Evolutionary conservation across 1,139 yeast species (phyloP), one percentile per base, ranked within the genome.

Genomic region (Saccharomycopsis phalli): DNA sequence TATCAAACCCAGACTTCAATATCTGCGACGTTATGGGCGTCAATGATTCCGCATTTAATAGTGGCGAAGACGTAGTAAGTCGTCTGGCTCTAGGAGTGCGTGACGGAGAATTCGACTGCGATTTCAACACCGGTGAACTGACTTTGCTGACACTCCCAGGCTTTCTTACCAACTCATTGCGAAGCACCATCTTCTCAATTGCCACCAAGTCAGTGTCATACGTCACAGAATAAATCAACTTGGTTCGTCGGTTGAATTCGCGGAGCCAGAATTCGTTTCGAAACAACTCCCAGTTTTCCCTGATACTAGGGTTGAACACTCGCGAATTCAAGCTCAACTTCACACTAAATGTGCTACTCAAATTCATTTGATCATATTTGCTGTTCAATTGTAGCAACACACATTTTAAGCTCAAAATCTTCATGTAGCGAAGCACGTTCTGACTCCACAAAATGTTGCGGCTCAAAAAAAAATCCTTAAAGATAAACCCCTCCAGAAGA

Each of bases 201-300:
- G 47, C 45, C 16, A 23, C 14, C 8, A 44, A 37, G 33, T 44
- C 47, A 20, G 37, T 44, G 22, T 44, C 47, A 34, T 31, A 35
- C 10, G 32, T 37, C 4, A 41, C 37, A 8, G 42, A 31, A 49
- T 68, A 51, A 52, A 69, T 57, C 31, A 61, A 58, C 38, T 65
- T 64, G 32, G 86, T 64, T 50, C 88, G 64, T 51, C 94, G 69
- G 4, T 78, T 75, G 1, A 87, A 81, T 57, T 87, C 96, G 51
- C 81, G 70, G 25, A 77, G 75, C 96, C 97, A 91, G 55, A 87
- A 91, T 56, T 88, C 96, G 52, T 84, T 84, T 45, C 98, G 64
- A 54, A 88, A 91, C 36, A 86, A 60, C 53, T 91, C 98, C 98
- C 98, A 91, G 10, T 88, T 93, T 56, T 88, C 96, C 50, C 95